Conservation (phyloP, 2,329 filamentous ascomycete genomes). For the Thyridium curvatum region DNA sequence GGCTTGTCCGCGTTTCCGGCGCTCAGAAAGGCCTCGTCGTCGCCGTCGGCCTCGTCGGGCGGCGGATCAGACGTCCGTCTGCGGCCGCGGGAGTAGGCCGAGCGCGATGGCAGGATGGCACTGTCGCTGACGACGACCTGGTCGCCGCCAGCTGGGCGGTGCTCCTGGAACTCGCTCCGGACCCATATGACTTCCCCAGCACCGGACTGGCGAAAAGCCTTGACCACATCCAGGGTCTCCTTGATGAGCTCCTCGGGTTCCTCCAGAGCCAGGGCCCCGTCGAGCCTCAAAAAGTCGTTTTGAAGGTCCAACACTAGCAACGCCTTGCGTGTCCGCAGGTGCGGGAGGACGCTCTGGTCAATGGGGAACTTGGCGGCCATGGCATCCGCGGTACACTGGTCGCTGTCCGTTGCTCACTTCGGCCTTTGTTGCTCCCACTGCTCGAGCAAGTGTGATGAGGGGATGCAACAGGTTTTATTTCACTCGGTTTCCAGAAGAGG, state of each 20-base stretch:
- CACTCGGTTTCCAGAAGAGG: too few species aligned
- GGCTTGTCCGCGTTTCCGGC: conserved; percentile 21
- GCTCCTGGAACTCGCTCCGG: conserved; percentile 64
- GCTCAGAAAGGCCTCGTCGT: conserved; percentile 30
- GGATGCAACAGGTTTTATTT: too few species aligned
- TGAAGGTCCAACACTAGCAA: conserved; percentile 83
- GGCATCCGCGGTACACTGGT: neutral
- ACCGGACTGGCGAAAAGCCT: conserved; percentile 65
- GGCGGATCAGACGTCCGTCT: conserved; percentile 7
- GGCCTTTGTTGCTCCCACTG: too few species aligned
- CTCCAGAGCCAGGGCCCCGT: conserved; percentile 61
- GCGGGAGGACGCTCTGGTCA: conserved; percentile 47
- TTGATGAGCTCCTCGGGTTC: conserved; percentile 61
- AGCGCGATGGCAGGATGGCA: conserved; percentile 4
- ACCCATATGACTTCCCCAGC: conserved; percentile 77
- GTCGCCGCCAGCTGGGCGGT: conserved; percentile 49
- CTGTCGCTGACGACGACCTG: conserved; percentile 38
- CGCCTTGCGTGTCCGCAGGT: conserved; percentile 57
- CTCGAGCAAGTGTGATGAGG: too few species aligned
- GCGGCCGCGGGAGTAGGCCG: conserved; percentile 1
- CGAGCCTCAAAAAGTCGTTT: conserved; percentile 73
- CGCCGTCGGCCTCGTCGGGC: conserved; percentile 5
- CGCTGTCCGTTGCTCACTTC: too few species aligned
- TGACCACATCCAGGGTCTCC: conserved; percentile 58
- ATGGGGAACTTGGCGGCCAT: conserved; percentile 46